Conservation (phyloP, 2,329 filamentous ascomycete species). For the Clarireedia sp. region DNA sequence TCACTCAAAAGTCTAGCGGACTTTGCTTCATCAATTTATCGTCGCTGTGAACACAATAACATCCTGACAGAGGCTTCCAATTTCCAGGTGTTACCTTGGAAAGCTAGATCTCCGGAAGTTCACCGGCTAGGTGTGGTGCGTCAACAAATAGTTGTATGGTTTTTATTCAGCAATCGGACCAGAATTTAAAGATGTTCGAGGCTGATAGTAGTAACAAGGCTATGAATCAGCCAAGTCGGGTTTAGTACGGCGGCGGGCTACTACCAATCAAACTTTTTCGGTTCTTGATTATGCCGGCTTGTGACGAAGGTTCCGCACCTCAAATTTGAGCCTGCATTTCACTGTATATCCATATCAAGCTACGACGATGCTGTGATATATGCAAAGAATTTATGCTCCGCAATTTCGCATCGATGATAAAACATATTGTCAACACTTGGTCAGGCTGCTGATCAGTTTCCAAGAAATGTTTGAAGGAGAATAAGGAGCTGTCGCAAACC, state of each 20-base stretch:
- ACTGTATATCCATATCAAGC: not conserved
- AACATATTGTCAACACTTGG: conserved; percentile 5
- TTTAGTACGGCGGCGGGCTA: not conserved
- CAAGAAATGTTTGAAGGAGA: conserved; percentile 19
- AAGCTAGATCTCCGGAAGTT: not conserved
- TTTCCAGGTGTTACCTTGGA: not conserved
- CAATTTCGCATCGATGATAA: conserved; percentile 19
- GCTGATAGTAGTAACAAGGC: conserved; percentile 7
- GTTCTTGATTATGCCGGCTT: conserved; percentile 6
- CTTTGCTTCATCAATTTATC: not conserved
- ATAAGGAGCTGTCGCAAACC: conserved; percentile 14
- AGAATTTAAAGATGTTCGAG: not conserved
- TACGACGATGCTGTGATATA: conserved; percentile 3
- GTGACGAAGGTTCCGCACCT: conserved; percentile 1
- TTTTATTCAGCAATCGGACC: not conserved
- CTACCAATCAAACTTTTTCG: conserved; percentile 8
- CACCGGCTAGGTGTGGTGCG: not conserved
- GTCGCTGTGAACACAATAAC: not conserved
- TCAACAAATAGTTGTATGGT: not conserved
- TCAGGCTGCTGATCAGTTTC: conserved; percentile 11
- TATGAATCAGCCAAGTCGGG: not conserved
- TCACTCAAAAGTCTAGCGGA: not conserved
- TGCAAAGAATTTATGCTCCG: not conserved
- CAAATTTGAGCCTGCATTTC: conserved; percentile 2
- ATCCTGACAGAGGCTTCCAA: not conserved